Conservation (phyloP, 2,329 filamentous ascomycete genomes). For the Ascochyta koolunga region DNA sequence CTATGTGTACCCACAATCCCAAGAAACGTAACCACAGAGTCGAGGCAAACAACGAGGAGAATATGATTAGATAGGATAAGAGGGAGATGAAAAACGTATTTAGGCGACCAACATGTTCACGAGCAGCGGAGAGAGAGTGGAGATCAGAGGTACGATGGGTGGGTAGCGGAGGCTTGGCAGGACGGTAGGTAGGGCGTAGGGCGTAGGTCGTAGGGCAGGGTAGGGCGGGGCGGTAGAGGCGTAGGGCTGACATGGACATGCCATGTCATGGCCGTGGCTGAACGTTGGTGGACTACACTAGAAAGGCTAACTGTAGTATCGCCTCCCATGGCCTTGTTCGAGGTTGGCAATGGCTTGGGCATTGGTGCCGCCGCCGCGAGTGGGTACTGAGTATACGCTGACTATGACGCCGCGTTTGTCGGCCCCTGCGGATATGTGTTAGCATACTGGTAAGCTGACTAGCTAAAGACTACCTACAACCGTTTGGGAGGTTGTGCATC, state of each 20-base stretch:
- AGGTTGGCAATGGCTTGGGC: neutral
- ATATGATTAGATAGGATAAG: constrained; percentile 1
- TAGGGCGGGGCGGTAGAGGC: neutral
- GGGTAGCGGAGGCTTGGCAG: constrained; percentile 1
- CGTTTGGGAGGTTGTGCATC: constrained; percentile 5
- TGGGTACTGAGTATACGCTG: constrained; percentile 21
- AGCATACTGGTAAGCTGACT: neutral
- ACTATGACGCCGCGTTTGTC: constrained; percentile 38
- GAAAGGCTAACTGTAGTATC: constrained; percentile 1
- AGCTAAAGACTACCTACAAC: neutral
- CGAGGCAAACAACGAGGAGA: neutral
- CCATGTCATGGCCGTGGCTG: too few relatives aligned
- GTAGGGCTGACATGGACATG: neutral
- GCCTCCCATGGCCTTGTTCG: neutral
- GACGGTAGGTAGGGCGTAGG: neutral
- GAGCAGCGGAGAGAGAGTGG: neutral
- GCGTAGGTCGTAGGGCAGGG: too few relatives aligned
- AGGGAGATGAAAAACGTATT: constrained; percentile 6
- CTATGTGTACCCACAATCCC: too few relatives aligned
- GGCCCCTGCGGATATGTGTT: constrained; percentile 13
- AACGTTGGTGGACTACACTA: too few relatives aligned
- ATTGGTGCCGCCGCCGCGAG: neutral
- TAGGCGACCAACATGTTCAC: neutral
- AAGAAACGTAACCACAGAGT: too few relatives aligned
- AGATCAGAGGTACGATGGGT: neutral